phyloP scores from a whole-genome alignment of 495 filamentous ascomycete genomes.

The Niebla homalea region DNA sequence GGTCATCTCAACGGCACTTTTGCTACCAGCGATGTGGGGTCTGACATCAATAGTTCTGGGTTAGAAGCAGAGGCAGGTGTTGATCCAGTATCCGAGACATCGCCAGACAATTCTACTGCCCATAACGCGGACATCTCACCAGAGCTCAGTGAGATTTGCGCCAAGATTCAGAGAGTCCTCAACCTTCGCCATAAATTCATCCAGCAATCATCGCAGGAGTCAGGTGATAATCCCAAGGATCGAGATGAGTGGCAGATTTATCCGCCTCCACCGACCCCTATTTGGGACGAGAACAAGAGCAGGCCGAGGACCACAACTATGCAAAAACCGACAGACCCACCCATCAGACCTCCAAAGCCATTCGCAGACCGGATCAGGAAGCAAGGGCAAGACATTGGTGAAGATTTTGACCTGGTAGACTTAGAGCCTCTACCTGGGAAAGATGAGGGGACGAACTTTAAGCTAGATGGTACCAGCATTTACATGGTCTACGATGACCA shows the following conservation, averaged over 20 bases:
- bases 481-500: conserved; percentile 74
- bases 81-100: conserved; percentile 6
- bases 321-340: background rate
- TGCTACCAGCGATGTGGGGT: conserved; percentile 25
- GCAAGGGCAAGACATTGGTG: conserved; percentile 79
- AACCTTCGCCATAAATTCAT: conserved; percentile 86
- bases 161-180: conserved; percentile 70
- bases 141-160: conserved; percentile 73
- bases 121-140: conserved; percentile 59
- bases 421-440: conserved; percentile 53
- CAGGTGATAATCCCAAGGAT: conserved; percentile 76
- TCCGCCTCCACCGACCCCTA: conserved; percentile 77
- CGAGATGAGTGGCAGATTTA: conserved; percentile 76
- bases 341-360: conserved; percentile 12
- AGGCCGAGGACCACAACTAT: conserved; percentile 13
- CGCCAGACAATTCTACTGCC: conserved; percentile 15
- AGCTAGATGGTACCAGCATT: conserved; percentile 68
- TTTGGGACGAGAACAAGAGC: conserved; percentile 64
- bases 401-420: conserved; percentile 76
- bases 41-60: conserved; percentile 18
- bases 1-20: background rate
- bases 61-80: conserved; percentile 7
- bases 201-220: conserved; percentile 66
- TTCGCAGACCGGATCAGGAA: conserved; percentile 50
- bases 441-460: conserved; percentile 53